Base-by-base conservation (phyloP, 495 filamentous ascomycete genomes). In the Trichoderma reesei region DNA sequence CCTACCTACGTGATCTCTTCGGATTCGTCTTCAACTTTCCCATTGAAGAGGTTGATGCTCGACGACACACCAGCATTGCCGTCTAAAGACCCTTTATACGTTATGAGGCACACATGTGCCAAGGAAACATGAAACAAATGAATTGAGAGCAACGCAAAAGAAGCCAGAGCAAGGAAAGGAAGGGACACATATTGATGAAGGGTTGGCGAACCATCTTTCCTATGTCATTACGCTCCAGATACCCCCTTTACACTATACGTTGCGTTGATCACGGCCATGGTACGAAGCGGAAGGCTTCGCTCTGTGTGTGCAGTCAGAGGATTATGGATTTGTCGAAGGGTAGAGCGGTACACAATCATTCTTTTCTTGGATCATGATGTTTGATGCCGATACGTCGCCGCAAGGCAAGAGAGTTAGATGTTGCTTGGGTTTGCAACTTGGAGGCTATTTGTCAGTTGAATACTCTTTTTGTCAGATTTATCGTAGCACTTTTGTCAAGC, bases 11-110 rank as follows among this genome's bases (percentile, higher is more conserved):
- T 31, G 92, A 96, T 72, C 75, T 96, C 10, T 96, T 87, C 75
- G 81, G 85, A 59, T 77, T 91, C n/a, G 90, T 96, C 3, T 92
- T 93, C 74, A 90, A 91, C 0, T 90, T 90, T 70, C 84, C 87
- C 63, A 69, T 88, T 34, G 90, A 95, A 65, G 91, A 94, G 66
- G 86, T 84, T 1, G 84, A 85, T 60, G 69, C 73, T 18, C 74
- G 82, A 56, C 82, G 82, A 67, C 77, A 77, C 37, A 73, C 81
- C 2, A 76, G 73, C 8, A 81, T 88, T 61, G 70, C 71, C 0
- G 70, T 81, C 8, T 81, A 61, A 70, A 5, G 18, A 5, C 41
- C n/a, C 7, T 9, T 16, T 34, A 56, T 56, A 44, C 38, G 31
- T 44, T 63, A 31, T 46, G 26, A 54, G 5, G 18, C 31, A 18